These are phyloP conservation scores for Spirogloea muscicola DNA, from an alignment of 139 green algal species.

Conservation along the genomic window DNA sequence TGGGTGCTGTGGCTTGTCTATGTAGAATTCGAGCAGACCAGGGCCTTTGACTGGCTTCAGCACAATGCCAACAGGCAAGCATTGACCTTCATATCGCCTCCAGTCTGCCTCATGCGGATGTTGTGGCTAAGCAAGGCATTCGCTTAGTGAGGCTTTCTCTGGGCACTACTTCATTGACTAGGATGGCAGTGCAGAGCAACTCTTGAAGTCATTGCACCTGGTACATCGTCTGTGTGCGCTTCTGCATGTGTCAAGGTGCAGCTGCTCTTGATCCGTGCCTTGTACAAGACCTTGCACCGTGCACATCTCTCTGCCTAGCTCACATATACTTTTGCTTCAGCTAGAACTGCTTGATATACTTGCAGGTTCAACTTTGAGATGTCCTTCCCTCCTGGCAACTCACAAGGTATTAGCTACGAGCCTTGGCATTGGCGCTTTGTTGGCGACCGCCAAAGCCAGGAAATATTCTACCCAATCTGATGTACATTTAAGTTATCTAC, in stretches of 20 bases:
- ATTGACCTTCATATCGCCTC: neutral
- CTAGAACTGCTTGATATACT: neutral
- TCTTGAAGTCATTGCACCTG: too few relatives aligned
- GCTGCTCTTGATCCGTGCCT: too few relatives aligned
- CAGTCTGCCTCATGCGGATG: neutral
- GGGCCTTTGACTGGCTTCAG: slow-evolving; percentile 48
- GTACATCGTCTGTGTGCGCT: neutral
- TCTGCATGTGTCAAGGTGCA: neutral
- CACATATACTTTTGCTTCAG: neutral
- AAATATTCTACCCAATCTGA: slow-evolving; percentile 50
- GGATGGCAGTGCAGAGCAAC: neutral
- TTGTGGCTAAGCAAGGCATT: neutral
- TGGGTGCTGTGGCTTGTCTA: too few relatives aligned
- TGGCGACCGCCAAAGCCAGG: slow-evolving; percentile 42
- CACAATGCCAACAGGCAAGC: slow-evolving; percentile 34
- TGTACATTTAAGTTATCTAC: too few relatives aligned
- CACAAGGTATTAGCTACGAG: slow-evolving; percentile 49
- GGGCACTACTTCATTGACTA: neutral
- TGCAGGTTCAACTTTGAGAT: slow-evolving; percentile 56
- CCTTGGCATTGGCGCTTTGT: slow-evolving; percentile 56
- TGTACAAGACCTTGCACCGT: too few relatives aligned
- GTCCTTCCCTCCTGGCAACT: slow-evolving; percentile 49
- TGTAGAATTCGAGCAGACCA: slow-evolving; percentile 47
- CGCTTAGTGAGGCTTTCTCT: neutral
- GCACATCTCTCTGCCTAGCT: neutral